These are phyloP conservation scores for Cystobasidiaceae sp. DNA, from an alignment of 1,284 basidiomycete genomes.

Conservation along the genomic window DNA sequence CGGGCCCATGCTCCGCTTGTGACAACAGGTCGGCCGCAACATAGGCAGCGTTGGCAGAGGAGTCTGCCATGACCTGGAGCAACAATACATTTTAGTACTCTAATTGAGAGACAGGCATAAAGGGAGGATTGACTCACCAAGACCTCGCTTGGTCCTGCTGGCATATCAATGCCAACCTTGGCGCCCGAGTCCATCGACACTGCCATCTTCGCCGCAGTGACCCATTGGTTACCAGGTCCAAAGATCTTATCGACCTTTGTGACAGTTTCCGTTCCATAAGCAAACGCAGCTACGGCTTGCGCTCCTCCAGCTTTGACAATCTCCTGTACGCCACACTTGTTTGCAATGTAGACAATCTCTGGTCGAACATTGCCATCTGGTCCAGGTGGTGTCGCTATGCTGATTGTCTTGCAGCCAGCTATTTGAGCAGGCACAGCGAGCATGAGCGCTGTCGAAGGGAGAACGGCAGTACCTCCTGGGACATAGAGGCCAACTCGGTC, in stretches of 20 bases:
- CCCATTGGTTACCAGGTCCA: conserved; percentile 98
- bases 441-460: conserved; percentile 97
- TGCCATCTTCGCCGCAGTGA: conserved; percentile 96
- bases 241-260: conserved; percentile 99
- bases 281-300: conserved; percentile 94
- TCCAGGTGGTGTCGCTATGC: conserved; percentile 91
- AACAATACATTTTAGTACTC: too few species aligned
- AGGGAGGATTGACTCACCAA: conserved; percentile 73
- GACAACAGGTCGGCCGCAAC: conserved; percentile 95
- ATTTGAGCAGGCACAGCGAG: conserved; percentile 97
- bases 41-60: conserved; percentile 76
- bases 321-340: conserved; percentile 76
- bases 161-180: conserved; percentile 96
- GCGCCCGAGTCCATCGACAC: conserved; percentile 80
- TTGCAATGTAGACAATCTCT: conserved; percentile 91
- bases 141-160: conserved; percentile 95
- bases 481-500: conserved; percentile 94
- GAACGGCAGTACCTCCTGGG: conserved; percentile 91
- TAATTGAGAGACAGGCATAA: too few species aligned
- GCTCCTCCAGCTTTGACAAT: conserved; percentile 92
- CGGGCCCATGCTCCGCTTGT: conserved; percentile 96
- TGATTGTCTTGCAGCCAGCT: conserved; percentile 85
- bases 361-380: conserved; percentile 84
- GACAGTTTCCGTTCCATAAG: conserved; percentile 89
- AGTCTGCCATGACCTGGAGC: conserved; percentile 81